These are phyloP conservation scores for Beauveria varroae DNA, from an alignment of 2,329 filamentous ascomycete genomes.

Conservation along the genomic window DNA sequence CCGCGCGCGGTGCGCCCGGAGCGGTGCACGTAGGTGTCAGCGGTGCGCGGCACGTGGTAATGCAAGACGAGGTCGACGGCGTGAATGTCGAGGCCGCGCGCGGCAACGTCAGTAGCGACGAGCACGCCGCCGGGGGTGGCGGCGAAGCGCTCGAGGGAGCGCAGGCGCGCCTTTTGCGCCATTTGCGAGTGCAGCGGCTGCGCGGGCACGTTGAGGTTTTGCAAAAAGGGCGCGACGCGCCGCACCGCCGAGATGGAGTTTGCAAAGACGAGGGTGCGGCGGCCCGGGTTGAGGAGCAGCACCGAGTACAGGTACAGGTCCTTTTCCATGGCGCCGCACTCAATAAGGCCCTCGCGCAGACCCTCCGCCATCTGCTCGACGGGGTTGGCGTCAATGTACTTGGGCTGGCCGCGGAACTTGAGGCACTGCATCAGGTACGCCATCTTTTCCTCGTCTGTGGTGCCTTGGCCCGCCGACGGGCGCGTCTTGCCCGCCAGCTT, in stretches of 20 bases:
- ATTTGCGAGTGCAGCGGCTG: slow-evolving; percentile 85
- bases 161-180: slow-evolving; percentile 90
- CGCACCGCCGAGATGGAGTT: slow-evolving; percentile 93
- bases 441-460: slow-evolving; percentile 70
- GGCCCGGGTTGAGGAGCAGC: slow-evolving; percentile 71
- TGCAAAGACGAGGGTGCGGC: slow-evolving; percentile 82
- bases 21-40: slow-evolving; percentile 91
- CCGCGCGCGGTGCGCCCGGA: slow-evolving; percentile 91
- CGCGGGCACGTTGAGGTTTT: slow-evolving; percentile 70
- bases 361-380: slow-evolving; percentile 79
- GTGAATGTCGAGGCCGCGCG: slow-evolving; percentile 87
- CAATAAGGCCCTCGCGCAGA: slow-evolving; percentile 81
- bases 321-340: slow-evolving; percentile 92
- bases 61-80: slow-evolving; percentile 85
- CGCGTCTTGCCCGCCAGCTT: slow-evolving; percentile 76
- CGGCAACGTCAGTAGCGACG: slow-evolving; percentile 88
- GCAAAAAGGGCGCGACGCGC: slow-evolving; percentile 74
- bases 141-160: slow-evolving; percentile 84
- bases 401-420: slow-evolving; percentile 78
- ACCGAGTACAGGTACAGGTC: slow-evolving; percentile 91
- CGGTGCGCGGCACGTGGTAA: slow-evolving; percentile 87
- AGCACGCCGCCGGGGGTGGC: slow-evolving; percentile 61
- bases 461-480: slow-evolving; percentile 35
- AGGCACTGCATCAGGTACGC: slow-evolving; percentile 87
- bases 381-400: slow-evolving; percentile 89